phyloP scores from a whole-genome alignment of 1,284 basidiomycete genomes.

The Wallemia hederae region DNA sequence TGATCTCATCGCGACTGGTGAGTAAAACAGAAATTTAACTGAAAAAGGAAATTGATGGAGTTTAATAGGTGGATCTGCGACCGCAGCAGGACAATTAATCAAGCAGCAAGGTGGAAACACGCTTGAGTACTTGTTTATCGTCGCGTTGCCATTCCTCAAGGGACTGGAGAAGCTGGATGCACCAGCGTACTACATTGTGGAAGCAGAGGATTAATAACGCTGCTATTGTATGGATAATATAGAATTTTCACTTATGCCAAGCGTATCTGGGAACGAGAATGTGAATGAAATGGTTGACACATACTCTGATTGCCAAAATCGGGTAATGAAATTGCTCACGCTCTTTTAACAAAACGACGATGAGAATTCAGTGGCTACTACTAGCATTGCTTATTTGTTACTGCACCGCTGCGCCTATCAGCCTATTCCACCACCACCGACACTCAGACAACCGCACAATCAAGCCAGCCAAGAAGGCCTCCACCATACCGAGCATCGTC shows the following conservation, averaged over 20 bases:
- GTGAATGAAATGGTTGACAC: too few species aligned
- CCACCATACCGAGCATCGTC: not conserved
- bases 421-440: not conserved
- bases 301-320: too few species aligned
- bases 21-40: constrained; percentile 5
- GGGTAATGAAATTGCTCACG: too few species aligned
- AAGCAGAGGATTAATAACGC: constrained; percentile 37
- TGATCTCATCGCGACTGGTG: constrained; percentile 87
- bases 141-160: constrained; percentile 59
- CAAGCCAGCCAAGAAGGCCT: not conserved
- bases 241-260: constrained; percentile 1
- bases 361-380: too few species aligned
- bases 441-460: not conserved
- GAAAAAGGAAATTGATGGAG: too few species aligned
- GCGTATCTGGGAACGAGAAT: too few species aligned
- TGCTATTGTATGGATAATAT: not conserved
- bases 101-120: constrained; percentile 50
- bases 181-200: constrained; percentile 55
- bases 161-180: constrained; percentile 51
- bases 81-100: constrained; percentile 74
- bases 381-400: too few species aligned
- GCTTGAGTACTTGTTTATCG: constrained; percentile 80
- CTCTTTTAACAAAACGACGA: too few species aligned
- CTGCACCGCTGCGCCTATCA: not conserved
- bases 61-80: constrained; percentile 49